phyloP scores from a whole-genome alignment of 2,329 filamentous ascomycete species.

The Capronia epimyces region DNA sequence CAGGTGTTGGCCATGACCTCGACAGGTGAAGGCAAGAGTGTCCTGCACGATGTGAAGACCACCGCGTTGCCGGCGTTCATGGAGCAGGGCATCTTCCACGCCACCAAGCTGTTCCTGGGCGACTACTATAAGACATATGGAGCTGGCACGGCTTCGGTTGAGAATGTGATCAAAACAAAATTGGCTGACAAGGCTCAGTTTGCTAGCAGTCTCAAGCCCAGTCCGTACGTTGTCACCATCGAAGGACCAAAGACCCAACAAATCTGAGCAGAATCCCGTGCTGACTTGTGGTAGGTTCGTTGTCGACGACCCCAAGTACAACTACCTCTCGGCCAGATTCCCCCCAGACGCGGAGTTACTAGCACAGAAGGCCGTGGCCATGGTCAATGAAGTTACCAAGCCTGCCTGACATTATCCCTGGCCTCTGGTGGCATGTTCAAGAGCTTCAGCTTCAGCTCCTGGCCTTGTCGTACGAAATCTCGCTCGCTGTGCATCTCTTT shows the following conservation, averaged over 20 bases:
- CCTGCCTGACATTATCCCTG: neutral
- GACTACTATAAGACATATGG: constrained; percentile 57
- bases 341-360: constrained; percentile 23
- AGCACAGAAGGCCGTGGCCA: constrained; percentile 11
- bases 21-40: constrained; percentile 40
- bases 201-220: constrained; percentile 40
- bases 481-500: constrained; percentile 36
- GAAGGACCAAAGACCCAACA: too few relatives aligned
- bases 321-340: constrained; percentile 25
- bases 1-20: constrained; percentile 46
- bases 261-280: neutral
- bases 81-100: constrained; percentile 48
- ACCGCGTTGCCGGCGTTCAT: constrained; percentile 48
- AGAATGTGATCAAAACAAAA: constrained; percentile 43
- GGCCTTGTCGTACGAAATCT: neutral
- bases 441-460: neutral
- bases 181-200: constrained; percentile 44
- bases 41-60: constrained; percentile 46
- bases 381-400: constrained; percentile 3
- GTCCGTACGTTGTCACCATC: constrained; percentile 34
- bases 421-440: neutral
- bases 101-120: constrained; percentile 46
- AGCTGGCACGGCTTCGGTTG: constrained; percentile 46
- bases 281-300: constrained; percentile 32
- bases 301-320: constrained; percentile 39